Evolutionary conservation across 129 eudicot genomes (phyloP), one percentile per base, ranked within the genome.

Genomic region (Smallanthus sonchifolius): DNA sequence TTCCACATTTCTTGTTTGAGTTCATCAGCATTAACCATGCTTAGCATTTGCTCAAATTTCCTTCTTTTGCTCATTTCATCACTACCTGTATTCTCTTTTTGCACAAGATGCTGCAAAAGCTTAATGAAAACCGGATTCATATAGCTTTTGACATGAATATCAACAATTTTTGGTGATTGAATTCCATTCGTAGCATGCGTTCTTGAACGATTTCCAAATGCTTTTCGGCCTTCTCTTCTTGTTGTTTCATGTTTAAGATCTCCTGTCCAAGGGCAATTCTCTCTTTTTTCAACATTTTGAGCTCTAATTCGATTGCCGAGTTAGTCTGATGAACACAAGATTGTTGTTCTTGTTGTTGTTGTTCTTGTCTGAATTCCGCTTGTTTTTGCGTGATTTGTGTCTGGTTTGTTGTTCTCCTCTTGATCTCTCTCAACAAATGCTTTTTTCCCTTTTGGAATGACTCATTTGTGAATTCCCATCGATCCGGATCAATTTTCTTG

Each of bases 381-480:
- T 64, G 84, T 73, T 67, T 80, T 55, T 63, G 87, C 19, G 20
- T 28, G 10, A 28, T 52, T 37, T 82, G 88, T 6, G 86, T 6
- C 3, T 76, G 75, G 15, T 83, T 81, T 54, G 78, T 24, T 24
- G 30, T 76, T 64, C 87, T 83, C 78, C 98, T 81, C 77, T 84
- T 90, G 49, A 93, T 88, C 63, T 72, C 83, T 83, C 82, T 93
- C 56, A 93, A 73, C 70, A 87, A 55, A 76, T 90, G 87, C 79
- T 86, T 88, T 77, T 93, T 90, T 34, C 95, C 98, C 79, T 83
- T 77, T 65, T 82, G 92, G 65, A 93, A 93, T 3, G 70, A 80
- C 67, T 84, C 90, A 40, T 90, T 90, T 2, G 96, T 96, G 20
- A 87, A 93, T 59, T 93, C 96, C 95, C 96, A 90, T 78, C 92